Base-by-base conservation (phyloP, 371 early-diverging fungal genomes). In the Dinochytrium kinnereticum region DNA sequence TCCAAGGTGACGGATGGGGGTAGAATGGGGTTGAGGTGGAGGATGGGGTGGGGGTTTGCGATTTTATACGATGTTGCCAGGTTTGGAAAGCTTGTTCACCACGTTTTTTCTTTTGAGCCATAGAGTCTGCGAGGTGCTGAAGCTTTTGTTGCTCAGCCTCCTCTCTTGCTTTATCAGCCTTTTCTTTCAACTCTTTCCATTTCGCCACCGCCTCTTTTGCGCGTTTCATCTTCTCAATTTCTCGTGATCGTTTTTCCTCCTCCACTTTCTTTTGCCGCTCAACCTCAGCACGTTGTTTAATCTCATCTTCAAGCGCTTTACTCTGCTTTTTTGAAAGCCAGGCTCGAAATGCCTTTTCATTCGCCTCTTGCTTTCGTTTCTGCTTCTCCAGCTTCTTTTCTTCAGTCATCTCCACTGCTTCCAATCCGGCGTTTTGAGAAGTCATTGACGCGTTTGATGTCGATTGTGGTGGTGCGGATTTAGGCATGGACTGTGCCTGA, bases 1-100 rank as follows among this genome's bases (percentile, higher is more conserved):
- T 31, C 61, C 61, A 61, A 34, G 61, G 61, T 33, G 61, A 3
- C 61, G 61, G 24, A 37, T 61, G 61, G 17, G 30, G 30, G 61
- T 61, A 61, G 17, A 61, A 34, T 26, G 34, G 10, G 10, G 61
- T 26, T 21, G 13, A 21, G 21, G 13, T 13, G 49, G 49, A 44
- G 49, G 21, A 13, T 44, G 10, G 13, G 49, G 49, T 55, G 34
- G 28, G 10, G 13, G 19, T 26, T 61, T 61, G 28, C 30, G 34
- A 5, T 61, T 31, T 37, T 61, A 34, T 24, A 44, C 44, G 19
- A 44, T 13, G 44, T 44, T 36, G 30, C 61, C 37, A 37, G 26
- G 13, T 26, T 26, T 53, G n/a, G 26, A 53, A 31, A 61, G 61
- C 61, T 34, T 34, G 7, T 61, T 61, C 61, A 30, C 31, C 37